Conservation (phyloP, 768 basidiomycete genomes). For the Xerocomus potaroensis region DNA sequence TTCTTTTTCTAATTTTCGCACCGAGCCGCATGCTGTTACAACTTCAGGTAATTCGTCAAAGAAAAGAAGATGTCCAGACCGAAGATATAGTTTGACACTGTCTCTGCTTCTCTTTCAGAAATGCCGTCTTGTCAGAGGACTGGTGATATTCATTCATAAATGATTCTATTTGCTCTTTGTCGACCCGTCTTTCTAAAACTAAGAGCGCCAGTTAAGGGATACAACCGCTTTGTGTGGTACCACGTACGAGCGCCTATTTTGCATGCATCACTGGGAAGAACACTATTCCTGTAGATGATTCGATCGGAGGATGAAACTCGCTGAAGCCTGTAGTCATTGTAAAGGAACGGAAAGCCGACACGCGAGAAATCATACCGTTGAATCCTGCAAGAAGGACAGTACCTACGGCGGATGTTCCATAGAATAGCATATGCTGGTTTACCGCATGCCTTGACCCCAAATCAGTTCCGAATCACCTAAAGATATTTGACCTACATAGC, state of each 20-base stretch:
- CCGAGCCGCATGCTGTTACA: conserved; percentile 1
- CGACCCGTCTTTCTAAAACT: not conserved
- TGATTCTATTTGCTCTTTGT: conserved; percentile 5
- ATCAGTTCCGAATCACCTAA: not conserved
- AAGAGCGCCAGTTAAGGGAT: not conserved
- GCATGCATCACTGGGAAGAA: not conserved
- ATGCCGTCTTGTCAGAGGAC: not conserved
- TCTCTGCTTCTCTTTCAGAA: not conserved
- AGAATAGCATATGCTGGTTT: not conserved
- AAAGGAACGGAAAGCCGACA: not conserved
- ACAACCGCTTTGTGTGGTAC: not conserved
- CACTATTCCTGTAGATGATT: not conserved
- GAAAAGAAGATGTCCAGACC: not conserved
- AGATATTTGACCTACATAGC: conserved; percentile 6
- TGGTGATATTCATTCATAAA: conserved; percentile 7
- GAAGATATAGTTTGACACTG: not conserved
- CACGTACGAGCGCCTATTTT: not conserved
- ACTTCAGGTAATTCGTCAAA: not conserved
- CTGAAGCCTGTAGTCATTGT: not conserved
- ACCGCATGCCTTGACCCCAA: conserved; percentile 7
- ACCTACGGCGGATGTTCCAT: conserved; percentile 9
- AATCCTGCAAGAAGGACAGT: conserved; percentile 4
- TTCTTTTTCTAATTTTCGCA: conserved; percentile 5
- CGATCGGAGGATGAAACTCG: not conserved
- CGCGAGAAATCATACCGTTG: not conserved